Evolutionary conservation across 306 rosid species (phyloP).

Genomic region (Rosa lucieae): DNA sequence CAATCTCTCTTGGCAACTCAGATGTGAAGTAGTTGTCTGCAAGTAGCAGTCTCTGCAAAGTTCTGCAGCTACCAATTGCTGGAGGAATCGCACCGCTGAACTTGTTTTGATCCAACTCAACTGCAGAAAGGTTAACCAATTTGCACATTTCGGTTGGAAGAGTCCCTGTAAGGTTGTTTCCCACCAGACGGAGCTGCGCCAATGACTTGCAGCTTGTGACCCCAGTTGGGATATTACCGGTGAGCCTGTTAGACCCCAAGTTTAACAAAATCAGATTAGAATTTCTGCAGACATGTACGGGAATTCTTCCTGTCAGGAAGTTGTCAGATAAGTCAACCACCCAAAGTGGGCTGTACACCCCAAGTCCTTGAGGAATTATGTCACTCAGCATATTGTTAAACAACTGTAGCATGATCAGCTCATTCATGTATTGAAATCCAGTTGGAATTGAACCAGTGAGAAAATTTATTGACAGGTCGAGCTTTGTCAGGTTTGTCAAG

Average conservation of each 20-base stretch:
- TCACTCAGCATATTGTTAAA: conserved; percentile 62
- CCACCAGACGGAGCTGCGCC: conserved; percentile 57
- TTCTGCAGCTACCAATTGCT: conserved; percentile 53
- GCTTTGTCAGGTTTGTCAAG: conserved; percentile 53
- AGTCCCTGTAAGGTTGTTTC: conserved; percentile 61
- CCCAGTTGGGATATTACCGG: conserved; percentile 65
- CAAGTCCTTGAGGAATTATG: conserved; percentile 62
- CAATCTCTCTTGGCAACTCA: conserved; percentile 78
- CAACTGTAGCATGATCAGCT: conserved; percentile 66
- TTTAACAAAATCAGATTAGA: conserved; percentile 57
- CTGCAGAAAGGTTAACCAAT: conserved; percentile 58
- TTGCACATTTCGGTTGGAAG: conserved; percentile 64
- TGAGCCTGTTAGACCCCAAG: conserved; percentile 55
- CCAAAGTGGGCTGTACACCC: conserved; percentile 71
- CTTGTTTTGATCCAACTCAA: conserved; percentile 70
- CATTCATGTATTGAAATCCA: conserved; percentile 55
- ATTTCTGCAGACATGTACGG: conserved; percentile 61
- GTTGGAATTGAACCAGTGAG: conserved; percentile 69
- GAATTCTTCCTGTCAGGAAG: conserved; percentile 59
- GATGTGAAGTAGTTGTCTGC: conserved; percentile 59
- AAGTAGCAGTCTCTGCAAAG: conserved; percentile 73
- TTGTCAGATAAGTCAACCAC: conserved; percentile 84
- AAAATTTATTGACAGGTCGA: conserved; percentile 72
- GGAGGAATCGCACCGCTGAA: conserved; percentile 72
- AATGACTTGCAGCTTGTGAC: conserved; percentile 59